Percentiles rank a stretch among this genome's conserved stretches.
phyloP scores from a whole-genome alignment of 73 alveolate genomes.

The Breviolum minutum region DNA sequence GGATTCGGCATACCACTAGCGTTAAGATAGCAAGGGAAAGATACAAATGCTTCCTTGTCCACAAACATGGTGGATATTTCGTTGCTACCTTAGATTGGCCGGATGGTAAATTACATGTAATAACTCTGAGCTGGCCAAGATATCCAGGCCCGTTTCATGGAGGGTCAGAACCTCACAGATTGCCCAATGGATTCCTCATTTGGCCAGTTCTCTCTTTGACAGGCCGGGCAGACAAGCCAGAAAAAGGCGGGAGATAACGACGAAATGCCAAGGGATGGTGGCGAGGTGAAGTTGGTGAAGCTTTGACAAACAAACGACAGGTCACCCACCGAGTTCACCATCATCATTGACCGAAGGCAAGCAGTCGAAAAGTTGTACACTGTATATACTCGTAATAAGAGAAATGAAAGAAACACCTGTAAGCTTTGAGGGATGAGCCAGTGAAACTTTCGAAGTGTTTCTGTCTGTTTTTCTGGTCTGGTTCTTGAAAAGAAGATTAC shows the following conservation, averaged over 20 bases:
- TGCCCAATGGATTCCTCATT: neutral
- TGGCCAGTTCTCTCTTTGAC: neutral
- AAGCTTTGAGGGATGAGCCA: neutral
- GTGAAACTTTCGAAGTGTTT: too few species aligned
- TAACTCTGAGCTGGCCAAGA: too few species aligned
- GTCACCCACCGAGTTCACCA: constrained; percentile 88
- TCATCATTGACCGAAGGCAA: constrained; percentile 65
- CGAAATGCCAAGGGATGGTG: neutral
- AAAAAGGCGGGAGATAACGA: constrained; percentile 31
- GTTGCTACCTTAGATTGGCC: too few species aligned
- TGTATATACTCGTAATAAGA: too few species aligned
- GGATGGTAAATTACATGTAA: too few species aligned
- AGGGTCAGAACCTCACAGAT: too few species aligned
- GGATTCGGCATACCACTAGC: too few species aligned
- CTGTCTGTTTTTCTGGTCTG: neutral
- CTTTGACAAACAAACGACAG: neutral
- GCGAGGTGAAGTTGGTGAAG: neutral
- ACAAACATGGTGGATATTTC: too few species aligned
- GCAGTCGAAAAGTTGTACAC: neutral
- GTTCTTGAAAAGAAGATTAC: too few species aligned
- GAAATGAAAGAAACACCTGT: too few species aligned
- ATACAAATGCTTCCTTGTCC: neutral
- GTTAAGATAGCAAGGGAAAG: neutral
- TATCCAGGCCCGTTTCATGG: too few species aligned
- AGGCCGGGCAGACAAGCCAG: constrained; percentile 94